Evolutionary conservation across 2,329 filamentous ascomycete genomes (phyloP).

Genomic region (Epichloe aotearoae): DNA sequence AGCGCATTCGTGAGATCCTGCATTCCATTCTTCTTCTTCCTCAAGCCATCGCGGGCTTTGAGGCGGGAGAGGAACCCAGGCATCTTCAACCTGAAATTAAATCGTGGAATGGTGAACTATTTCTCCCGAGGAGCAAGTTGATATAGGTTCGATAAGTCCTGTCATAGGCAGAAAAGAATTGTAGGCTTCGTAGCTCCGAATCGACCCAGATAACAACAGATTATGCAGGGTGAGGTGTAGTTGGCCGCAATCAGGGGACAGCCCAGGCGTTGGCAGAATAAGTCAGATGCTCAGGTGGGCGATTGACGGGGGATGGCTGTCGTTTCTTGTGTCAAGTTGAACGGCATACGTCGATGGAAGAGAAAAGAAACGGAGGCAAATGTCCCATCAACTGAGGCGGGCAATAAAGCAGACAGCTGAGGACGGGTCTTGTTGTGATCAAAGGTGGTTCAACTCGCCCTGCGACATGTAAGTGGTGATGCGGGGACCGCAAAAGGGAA

Average conservation of each 20-base stretch:
- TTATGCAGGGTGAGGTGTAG: background rate
- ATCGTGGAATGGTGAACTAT: background rate
- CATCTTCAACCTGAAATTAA: slow-evolving; percentile 26
- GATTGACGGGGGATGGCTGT: background rate
- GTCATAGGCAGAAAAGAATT: background rate
- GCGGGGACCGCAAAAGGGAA: slow-evolving; percentile 2
- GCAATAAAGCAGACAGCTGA: slow-evolving; percentile 1
- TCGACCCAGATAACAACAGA: background rate
- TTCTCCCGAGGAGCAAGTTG: background rate
- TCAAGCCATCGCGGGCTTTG: slow-evolving; percentile 61
- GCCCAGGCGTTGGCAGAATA: background rate
- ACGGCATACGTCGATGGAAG: background rate
- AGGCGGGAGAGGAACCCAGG: slow-evolving; percentile 49
- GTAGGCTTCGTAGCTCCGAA: background rate
- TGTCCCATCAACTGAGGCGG: background rate
- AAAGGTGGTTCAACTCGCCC: slow-evolving; percentile 4
- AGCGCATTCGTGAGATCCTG: slow-evolving; percentile 36
- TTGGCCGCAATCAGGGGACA: background rate
- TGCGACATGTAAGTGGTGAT: slow-evolving; percentile 8
- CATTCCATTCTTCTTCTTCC: slow-evolving; percentile 53
- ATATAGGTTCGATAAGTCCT: background rate
- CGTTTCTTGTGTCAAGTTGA: background rate
- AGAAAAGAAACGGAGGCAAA: background rate
- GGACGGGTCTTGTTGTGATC: background rate
- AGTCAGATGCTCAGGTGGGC: background rate